Evolutionary conservation across 2,329 filamentous ascomycete genomes (phyloP), one percentile per base, ranked within the genome.

Genomic region (Calonectria henricotiae): DNA sequence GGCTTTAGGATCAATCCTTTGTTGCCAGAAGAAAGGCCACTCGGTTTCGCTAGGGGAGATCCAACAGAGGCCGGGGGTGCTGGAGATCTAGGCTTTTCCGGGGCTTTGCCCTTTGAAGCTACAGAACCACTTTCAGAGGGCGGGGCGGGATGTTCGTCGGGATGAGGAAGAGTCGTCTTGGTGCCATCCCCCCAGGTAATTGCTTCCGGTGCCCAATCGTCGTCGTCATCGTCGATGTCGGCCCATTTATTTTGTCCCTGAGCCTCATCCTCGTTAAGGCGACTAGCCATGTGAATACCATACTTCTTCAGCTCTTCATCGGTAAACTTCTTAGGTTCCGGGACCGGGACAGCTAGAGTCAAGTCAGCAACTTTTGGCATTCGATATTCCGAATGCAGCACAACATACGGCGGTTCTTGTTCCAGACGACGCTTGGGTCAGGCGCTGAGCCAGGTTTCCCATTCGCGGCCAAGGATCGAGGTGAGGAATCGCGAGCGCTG

Each of bases 151-250:
- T 79, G 79, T 63, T 91, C 89, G 44, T 92, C 90, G 62, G 87
- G 84, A 71, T 91, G 88, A 17, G 92, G 90, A 17, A 95, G 86
- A 6, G 91, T 93, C 39, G 93, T 93, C 81, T 96, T 96, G 60
- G 94, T 96, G 65, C 94, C 94, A 81, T 97, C 94, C 79, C 93
- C 93, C 94, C 94, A 97, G 69, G 93, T 93, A 74, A 96, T 94
- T 63, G 92, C 90, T 73, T 96, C 93, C 2, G 94, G 94, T 15
- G 91, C 92, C 93, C 94, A 96, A 78, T 96, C 93, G 43, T 96
- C 94, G 77, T 95, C 93, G 73, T 96, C 94, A 68, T 96, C 94
- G 71, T 96, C 94, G 70, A 96, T 95, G 78, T 97, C 94, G 27
- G 94, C 94, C 94, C 94, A 97, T 80, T 95, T 96, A 37, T 92